Base-by-base conservation (phyloP, 2,329 filamentous ascomycete genomes). In the Onygenales sp. region DNA sequence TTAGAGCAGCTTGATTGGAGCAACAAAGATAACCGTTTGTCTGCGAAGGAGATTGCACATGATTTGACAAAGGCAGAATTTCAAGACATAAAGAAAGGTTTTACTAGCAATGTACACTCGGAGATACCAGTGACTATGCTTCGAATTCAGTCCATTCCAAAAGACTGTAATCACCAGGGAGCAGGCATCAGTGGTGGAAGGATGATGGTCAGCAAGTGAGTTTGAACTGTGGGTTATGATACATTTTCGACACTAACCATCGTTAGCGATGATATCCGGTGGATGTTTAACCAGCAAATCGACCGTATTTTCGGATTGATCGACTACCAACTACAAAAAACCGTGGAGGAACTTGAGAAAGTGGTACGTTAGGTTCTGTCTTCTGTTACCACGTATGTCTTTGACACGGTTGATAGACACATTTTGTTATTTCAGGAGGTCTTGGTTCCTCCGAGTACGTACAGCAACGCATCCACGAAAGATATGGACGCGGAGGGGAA, bases 371-470 rank as follows among this genome's bases (percentile, higher is more conserved):
- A 6, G 2, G 7, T 36, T 14, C 4, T 49, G 9, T 35, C 27
- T n/a, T 6, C 7, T 31, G 33, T 42, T 43, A 17, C 13, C 14
- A 27, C 2, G 9, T 13, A 13, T 10, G 32, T 13, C 39, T 43
- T 17, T 35, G n/a, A 5, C 10, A 5, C 17, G 14, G 9, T 5
- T 27, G 11, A 43, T 68, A 52, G 64, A 63, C 46, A 59, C 59
- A 73, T 54, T 60, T 75, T 1, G 65, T 75, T 0, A 64, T 75
- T 1, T 72, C 68, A 5, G 72, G 72, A 5, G 72, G 72, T 0
- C 60, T 75, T 0, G 70, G 72, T 10, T 74, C 72, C 50, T 70
- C 65, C 0, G 61, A 66, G 7, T 75, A 75, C 54, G 66, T 75
- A 5, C 71, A 73, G 46, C 57, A 62, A 1, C 58, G 63, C 6